Base-by-base conservation (phyloP, 1,284 basidiomycete genomes). In the Salmacisia buchloeana region DNA sequence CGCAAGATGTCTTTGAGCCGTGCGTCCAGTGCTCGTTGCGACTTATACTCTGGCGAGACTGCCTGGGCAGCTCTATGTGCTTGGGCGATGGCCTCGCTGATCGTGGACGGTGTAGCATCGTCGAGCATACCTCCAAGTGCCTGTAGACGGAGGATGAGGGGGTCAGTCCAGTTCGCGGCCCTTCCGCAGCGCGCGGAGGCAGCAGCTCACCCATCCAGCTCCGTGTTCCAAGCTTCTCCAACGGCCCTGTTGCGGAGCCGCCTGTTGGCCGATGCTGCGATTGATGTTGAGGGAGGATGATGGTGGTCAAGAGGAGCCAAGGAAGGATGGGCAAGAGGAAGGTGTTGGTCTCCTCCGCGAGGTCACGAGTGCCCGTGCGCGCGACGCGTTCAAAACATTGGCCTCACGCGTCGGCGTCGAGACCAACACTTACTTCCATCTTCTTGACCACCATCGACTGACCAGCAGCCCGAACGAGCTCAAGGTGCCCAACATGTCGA, bases 291-390 rank as follows among this genome's bases (percentile, higher is more conserved):
- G 18, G 23, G 41, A 43, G 23, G 41, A 43, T n/a, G 23, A 21
- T 43, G 41, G 41, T n/a, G 41, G 41, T n/a, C n/a, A n/a, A n/a
- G n/a, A n/a, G n/a, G n/a, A n/a, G n/a, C n/a, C n/a, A 43, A 43
- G 41, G 41, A n/a, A 18, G 18, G 41, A 43, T 7, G 18, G 41
- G 6, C 18, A 15, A 6, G 41, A 43, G 23, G 41, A 18, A n/a
- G 41, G 41, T 43, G 41, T 43, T 43, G 41, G 41, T 43, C 41
- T 43, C 41, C 10, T n/a, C n/a, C n/a, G n/a, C n/a, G n/a, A n/a
- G n/a, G n/a, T n/a, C n/a, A n/a, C n/a, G n/a, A n/a, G n/a, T n/a
- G 41, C 9, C 35, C 7, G 35, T 15, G 23, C 41, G 23, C 41
- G 41, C 41, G 41, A 43, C 41, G 41, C 41, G 41, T 18, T n/a